phyloP scores from a whole-genome alignment of 2,329 filamentous ascomycete species.

The Paraconiothyrium brasiliense region DNA sequence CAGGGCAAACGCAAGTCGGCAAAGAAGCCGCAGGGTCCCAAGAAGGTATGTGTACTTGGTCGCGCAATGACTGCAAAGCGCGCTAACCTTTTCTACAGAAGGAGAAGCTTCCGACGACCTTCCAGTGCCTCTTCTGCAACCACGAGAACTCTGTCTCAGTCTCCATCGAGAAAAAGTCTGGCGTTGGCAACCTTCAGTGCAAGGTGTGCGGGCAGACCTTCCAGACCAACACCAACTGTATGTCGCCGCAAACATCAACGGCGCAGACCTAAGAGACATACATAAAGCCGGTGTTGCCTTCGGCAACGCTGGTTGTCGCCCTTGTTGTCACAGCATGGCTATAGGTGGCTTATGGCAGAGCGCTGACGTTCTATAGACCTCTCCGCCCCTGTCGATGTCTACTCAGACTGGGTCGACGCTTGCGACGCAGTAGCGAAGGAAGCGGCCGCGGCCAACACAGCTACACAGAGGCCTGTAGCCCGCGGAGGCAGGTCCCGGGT shows the following conservation, averaged over 20 bases:
- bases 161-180: slow-evolving; percentile 92
- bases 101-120: slow-evolving; percentile 80
- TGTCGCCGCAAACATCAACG: slow-evolving; percentile 37
- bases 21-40: slow-evolving; percentile 80
- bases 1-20: slow-evolving; percentile 91
- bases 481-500: slow-evolving; percentile 37
- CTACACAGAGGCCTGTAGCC: slow-evolving; percentile 35
- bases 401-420: slow-evolving; percentile 99
- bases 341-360: too few species aligned
- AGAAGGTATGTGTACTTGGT: slow-evolving; percentile 69
- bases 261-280: slow-evolving; percentile 10
- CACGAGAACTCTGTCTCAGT: slow-evolving; percentile 92
- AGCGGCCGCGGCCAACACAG: slow-evolving; percentile 53
- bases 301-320: background rate
- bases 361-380: slow-evolving; percentile 68
- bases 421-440: slow-evolving; percentile 77
- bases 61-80: slow-evolving; percentile 8
- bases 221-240: slow-evolving; percentile 92
- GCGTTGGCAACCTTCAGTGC: slow-evolving; percentile 85
- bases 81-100: slow-evolving; percentile 45
- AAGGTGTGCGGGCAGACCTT: slow-evolving; percentile 95
- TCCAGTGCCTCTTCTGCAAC: slow-evolving; percentile 98
- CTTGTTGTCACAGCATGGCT: background rate
- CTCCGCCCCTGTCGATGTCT: slow-evolving; percentile 91
- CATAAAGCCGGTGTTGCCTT: background rate